Base-by-base conservation (phyloP, 306 rosid genomes). In the Gastrolobium bilobum region DNA sequence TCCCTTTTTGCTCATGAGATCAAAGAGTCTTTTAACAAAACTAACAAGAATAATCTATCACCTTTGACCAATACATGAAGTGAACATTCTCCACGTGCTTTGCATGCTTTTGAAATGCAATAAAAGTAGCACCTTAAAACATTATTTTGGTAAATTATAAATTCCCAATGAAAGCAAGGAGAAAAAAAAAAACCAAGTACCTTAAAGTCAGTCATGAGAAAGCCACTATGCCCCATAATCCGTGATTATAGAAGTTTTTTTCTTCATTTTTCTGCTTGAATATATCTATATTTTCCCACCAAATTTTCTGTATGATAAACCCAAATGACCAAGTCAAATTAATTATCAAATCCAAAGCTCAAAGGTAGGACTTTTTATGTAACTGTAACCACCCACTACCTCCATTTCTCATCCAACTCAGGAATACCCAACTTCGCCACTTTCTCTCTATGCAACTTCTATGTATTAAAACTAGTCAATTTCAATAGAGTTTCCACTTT, bases 321-420 rank as follows among this genome's bases (percentile, higher is more conserved):
- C 57, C 57, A 11, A 73, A 31, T 63, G 33, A 56, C 75, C 47
- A 48, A 59, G 43, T 70, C 71, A 79, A 70, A 37, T 42, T 54
- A 31, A 5, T 42, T 34, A 14, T 8, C 34, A 62, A 63, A 50
- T 39, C n/a, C 3, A 78, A 59, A 6, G 52, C 42, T 35, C 71
- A 13, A 38, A 46, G 15, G 3, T 5, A 69, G 33, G 31, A 44
- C n/a, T 56, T 59, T 42, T 14, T 4, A 48, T 75, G 62, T 76
- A 82, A 72, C 78, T 29, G 79, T 52, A 51, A 62, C 63, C 47
- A 48, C 73, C 78, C 85, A 76, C 82, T 63, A 70, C 44, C 39
- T 38, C 85, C 73, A 70, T 82, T 43, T 75, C 71, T 30, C 70
- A 40, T 65, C 62, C 75, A 80, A 40, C 73, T 51, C 10, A 9